Evolutionary conservation across 768 basidiomycete genomes (phyloP), one percentile per base, ranked within the genome.

Genomic region (Tulasnella sp.): DNA sequence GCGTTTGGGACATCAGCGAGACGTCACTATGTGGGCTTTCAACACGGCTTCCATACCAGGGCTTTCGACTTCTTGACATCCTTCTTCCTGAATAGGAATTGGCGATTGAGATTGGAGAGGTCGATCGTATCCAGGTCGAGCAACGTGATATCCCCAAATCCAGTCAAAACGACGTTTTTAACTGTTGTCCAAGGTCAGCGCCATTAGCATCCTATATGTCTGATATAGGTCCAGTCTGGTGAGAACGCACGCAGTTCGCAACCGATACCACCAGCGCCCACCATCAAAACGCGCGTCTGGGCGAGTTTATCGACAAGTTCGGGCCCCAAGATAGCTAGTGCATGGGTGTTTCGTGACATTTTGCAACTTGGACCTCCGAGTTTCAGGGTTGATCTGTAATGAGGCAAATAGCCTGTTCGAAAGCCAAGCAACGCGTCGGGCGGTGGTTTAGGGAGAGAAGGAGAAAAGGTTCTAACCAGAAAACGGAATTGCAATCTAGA

Each of bases 81-180:
- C 82, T 97, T 97, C 85, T 98, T 99, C 80, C 90, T 89, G 86
- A 99, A 99, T 55, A 99, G 86, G 84, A 99, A 99, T 82, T 99
- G 97, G 29, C 97, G 89, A 82, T 99, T 99, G 74, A 99, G 87
- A 83, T 99, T 99, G 72, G 95, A 97, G 61, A 99, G 87, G 87
- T 99, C 97, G 83, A 99, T 99, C 26, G 97, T 99, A 85, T 99
- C 97, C 80, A 99, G 88, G 85, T 99, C 97, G 78, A 99, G 88
- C 73, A 98, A 88, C 0, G 95, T 95, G 80, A 98, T 97, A 83
- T 92, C 88, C 26, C 93, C 93, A 81, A 99, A 98, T 39, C 96
- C 96, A 0, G 94, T 92, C 72, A 98, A 86, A 18, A 97, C 95
- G 69, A 98, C 87, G 83, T 98, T 98, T 86, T 99, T 99, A 81